phyloP scores from a whole-genome alignment of 2,329 filamentous ascomycete species.

The Botrytis elliptica region DNA sequence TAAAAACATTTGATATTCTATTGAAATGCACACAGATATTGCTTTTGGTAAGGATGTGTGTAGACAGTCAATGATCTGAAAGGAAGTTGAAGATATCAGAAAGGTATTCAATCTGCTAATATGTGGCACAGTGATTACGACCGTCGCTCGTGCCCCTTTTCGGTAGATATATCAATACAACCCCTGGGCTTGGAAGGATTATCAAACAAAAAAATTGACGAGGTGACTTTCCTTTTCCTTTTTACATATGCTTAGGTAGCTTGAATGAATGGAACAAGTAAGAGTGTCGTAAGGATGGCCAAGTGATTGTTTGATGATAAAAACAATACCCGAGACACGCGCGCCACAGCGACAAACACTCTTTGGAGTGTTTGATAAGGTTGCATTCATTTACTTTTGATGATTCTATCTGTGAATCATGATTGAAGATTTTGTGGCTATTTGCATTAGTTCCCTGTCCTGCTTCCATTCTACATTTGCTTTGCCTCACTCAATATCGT shows the following conservation, averaged over 20 bases:
- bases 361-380: neutral
- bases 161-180: neutral
- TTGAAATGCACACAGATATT: neutral
- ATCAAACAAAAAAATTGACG: neutral
- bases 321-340: neutral
- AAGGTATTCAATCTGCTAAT: neutral
- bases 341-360: neutral
- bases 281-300: neutral
- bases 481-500: neutral
- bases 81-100: neutral
- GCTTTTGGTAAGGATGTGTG: too few species aligned
- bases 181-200: neutral
- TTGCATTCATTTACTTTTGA: neutral
- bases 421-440: neutral
- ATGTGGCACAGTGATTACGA: neutral
- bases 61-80: neutral
- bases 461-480: neutral
- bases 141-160: neutral
- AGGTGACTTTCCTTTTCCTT: neutral
- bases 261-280: neutral
- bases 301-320: neutral
- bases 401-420: neutral
- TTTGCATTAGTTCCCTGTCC: neutral
- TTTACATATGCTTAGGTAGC: neutral
- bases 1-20: neutral